Base-by-base conservation (phyloP, 441 rosid species). In the Pelargonium australe region DNA sequence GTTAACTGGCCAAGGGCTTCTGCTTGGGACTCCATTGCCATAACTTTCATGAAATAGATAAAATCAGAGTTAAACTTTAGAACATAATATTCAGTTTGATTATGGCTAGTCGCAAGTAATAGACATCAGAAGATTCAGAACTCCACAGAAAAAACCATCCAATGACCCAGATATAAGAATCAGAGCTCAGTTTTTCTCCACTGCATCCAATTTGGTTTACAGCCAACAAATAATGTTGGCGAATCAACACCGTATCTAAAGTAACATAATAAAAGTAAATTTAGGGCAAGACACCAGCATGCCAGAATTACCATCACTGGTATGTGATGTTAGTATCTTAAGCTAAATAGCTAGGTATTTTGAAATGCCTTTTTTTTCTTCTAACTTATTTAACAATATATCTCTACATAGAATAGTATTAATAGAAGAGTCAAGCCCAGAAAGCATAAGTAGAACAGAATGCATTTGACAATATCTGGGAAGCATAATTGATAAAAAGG, bases 1-100 rank as follows among this genome's bases (percentile, higher is more conserved):
- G 91, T 80, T 73, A 89, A 74, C 82, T 89, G 89, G 51, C 84
- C 86, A 67, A 89, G 75, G 62, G 93, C 86, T 67, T 89, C 96
- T 47, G 92, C 89, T 82, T 87, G 85, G 9, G 91, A 89, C 80
- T 89, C 96, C 96, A 89, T 87, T 70, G 85, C 81, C 90, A 89
- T 3, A 40, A 89, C 95, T 89, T 12, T 43, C 55, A 68, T 23
- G 41, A 61, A 65, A 55, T 70, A 43, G 41, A 61, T 57, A 62
- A 65, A 45, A 64, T 61, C 68, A 20, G 16, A 37, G 64, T 44
- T 72, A 37, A 20, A 68, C 57, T 49, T 73, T 68, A 62, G 57
- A 70, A 68, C n/a, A 44, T 53, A 7, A 68, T 28, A 14, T 57
- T 55, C 69, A 12, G 14, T 31, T 51, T 8, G 16, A 68, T 49